Percentiles rank a stretch among this genome's conserved stretches.
Evolutionary conservation across 495 filamentous ascomycete genomes (phyloP).

Genomic region (Podospora conica): DNA sequence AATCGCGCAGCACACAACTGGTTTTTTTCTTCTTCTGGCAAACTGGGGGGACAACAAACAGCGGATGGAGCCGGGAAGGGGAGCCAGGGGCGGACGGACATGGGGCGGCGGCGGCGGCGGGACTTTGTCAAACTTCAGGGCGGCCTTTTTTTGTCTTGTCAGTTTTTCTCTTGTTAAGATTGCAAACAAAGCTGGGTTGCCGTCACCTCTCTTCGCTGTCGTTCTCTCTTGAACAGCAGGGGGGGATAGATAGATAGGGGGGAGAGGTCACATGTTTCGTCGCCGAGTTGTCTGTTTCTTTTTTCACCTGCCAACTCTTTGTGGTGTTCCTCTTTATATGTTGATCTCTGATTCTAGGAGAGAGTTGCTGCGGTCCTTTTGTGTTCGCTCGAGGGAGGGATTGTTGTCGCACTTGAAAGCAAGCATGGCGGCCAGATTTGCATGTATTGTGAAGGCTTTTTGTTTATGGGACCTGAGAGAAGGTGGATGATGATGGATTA

Average conservation of each 20-base stretch:
- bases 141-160: neutral
- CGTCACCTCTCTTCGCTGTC: neutral
- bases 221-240: neutral
- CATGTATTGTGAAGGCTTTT: too few relatives aligned
- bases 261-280: neutral
- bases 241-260: neutral
- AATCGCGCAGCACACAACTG: constrained; percentile 1
- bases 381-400: neutral
- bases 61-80: too few relatives aligned
- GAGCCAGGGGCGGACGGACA: neutral
- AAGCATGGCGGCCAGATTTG: neutral
- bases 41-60: neutral
- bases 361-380: neutral
- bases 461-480: neutral
- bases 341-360: neutral
- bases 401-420: neutral
- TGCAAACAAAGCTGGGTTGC: constrained; percentile 22
- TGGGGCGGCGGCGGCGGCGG: neutral
- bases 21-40: neutral
- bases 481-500: neutral
- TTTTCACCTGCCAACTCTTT: too few relatives aligned
- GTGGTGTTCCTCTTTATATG: too few relatives aligned
- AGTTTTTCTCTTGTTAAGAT: constrained; percentile 4
- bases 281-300: too few relatives aligned
- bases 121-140: neutral